These are phyloP conservation scores for Dioszegia aurantiaca DNA, from an alignment of 768 basidiomycete genomes.

Conservation along the genomic window DNA sequence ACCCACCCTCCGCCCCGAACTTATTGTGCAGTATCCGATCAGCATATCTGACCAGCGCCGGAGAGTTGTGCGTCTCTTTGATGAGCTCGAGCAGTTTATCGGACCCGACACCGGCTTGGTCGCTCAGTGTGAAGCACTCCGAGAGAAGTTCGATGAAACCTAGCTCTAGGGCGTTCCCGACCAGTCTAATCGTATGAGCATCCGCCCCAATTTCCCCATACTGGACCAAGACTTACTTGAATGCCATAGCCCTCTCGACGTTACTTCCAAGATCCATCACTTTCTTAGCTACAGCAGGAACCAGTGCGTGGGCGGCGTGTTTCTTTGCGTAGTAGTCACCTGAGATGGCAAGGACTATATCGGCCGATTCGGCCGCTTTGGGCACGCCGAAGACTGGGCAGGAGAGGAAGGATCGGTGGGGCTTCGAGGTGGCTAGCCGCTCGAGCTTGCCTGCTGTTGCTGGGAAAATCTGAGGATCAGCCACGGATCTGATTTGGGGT, in stretches of 20 bases:
- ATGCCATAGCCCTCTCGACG: constrained; percentile 61
- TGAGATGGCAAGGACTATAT: constrained; percentile 71
- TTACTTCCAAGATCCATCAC: constrained; percentile 74
- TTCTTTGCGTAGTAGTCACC: constrained; percentile 81
- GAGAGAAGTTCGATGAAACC: constrained; percentile 73
- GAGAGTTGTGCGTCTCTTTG: constrained; percentile 68
- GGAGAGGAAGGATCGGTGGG: constrained; percentile 65
- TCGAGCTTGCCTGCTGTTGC: constrained; percentile 59
- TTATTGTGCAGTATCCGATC: constrained; percentile 64
- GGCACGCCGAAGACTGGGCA: constrained; percentile 74
- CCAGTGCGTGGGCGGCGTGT: constrained; percentile 69
- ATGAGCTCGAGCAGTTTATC: constrained; percentile 53
- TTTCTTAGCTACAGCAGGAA: constrained; percentile 74
- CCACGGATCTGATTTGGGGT: neutral
- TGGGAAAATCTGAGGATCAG: constrained; percentile 44
- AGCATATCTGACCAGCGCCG: constrained; percentile 55
- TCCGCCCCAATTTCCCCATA: too few species aligned
- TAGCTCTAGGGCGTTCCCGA: constrained; percentile 75
- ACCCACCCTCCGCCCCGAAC: constrained; percentile 72
- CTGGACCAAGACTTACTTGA: constrained; percentile 47
- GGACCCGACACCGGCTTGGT: constrained; percentile 75
- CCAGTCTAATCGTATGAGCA: constrained; percentile 72
- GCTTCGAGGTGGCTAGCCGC: constrained; percentile 60
- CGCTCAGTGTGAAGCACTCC: constrained; percentile 78
- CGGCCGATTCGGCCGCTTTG: constrained; percentile 62